These are phyloP conservation scores for Colletotrichum zoysiae DNA, from an alignment of 2,329 filamentous ascomycete species.

Conservation along the genomic window DNA sequence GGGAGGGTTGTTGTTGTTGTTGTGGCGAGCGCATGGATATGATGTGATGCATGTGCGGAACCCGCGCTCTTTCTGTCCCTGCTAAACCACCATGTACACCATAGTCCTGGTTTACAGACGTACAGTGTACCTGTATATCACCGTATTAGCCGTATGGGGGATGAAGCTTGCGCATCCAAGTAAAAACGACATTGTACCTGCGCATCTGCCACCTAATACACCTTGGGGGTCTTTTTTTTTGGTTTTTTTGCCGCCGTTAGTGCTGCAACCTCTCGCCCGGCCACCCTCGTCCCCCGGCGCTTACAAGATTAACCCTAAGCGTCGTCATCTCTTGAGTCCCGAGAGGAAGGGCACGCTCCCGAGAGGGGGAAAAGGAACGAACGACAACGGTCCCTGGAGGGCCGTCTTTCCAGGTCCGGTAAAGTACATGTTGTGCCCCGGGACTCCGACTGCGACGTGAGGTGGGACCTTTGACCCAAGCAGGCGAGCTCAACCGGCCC, in stretches of 20 bases:
- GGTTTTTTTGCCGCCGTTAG: slow-evolving; percentile 30
- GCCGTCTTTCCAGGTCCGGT: slow-evolving; percentile 28
- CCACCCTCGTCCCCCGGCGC: slow-evolving; percentile 37
- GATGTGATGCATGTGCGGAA: slow-evolving; percentile 3
- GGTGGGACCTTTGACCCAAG: slow-evolving; percentile 33
- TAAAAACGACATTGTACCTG: slow-evolving; percentile 24
- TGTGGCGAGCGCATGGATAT: not conserved
- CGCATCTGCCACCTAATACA: slow-evolving; percentile 10
- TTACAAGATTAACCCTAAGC: slow-evolving; percentile 40
- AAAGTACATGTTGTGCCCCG: slow-evolving; percentile 28
- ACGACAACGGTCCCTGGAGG: slow-evolving; percentile 28
- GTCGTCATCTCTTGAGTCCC: slow-evolving; percentile 38
- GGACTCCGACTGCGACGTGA: slow-evolving; percentile 39
- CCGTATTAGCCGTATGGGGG: not conserved
- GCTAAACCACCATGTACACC: not conserved
- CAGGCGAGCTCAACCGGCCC: slow-evolving; percentile 28
- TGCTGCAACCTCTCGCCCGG: slow-evolving; percentile 34
- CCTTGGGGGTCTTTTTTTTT: not conserved
- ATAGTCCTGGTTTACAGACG: not conserved
- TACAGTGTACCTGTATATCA: no score
- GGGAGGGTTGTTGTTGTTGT: no score
- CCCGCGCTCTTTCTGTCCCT: not conserved
- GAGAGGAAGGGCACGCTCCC: slow-evolving; percentile 28
- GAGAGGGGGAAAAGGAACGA: slow-evolving; percentile 1
- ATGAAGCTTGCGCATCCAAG: slow-evolving; percentile 14